phyloP scores from a whole-genome alignment of 768 basidiomycete species.

The Tricholoma saponaceum region DNA sequence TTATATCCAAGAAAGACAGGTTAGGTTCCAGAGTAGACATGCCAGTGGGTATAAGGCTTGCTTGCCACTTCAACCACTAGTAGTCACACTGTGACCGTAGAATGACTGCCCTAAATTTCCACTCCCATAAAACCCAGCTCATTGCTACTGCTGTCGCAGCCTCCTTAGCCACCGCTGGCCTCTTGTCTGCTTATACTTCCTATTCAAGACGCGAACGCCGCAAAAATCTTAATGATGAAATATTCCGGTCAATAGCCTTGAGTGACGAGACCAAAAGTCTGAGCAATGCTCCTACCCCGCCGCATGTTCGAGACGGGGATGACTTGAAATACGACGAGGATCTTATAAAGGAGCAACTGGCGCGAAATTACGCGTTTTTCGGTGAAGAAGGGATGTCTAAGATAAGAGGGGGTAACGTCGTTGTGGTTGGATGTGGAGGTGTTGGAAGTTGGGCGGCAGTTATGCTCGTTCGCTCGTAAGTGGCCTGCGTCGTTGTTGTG shows the following conservation, averaged over 20 bases:
- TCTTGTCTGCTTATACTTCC: constrained; percentile 55
- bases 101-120: constrained; percentile 16
- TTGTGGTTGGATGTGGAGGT: constrained; percentile 92
- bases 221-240: constrained; percentile 52
- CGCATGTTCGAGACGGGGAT: constrained; percentile 6
- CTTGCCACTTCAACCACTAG: too few species aligned
- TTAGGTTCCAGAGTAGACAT: constrained; percentile 2
- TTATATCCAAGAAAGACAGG: constrained; percentile 55
- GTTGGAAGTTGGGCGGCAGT: constrained; percentile 96
- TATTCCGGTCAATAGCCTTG: constrained; percentile 45
- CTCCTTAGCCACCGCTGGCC: constrained; percentile 54
- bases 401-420: constrained; percentile 72
- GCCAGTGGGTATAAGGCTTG: too few species aligned
- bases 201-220: constrained; percentile 46
- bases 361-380: constrained; percentile 93
- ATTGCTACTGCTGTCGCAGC: constrained; percentile 61
- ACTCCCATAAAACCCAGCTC: constrained; percentile 58
- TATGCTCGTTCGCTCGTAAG: constrained; percentile 89
- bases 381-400: constrained; percentile 84
- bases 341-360: constrained; percentile 84
- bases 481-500: constrained; percentile 11
- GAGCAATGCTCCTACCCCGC: constrained; percentile 4
- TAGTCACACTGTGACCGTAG: neutral
- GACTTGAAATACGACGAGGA: constrained; percentile 60
- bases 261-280: constrained; percentile 18